These are phyloP conservation scores for Golovinomyces cichoracearum DNA, from an alignment of 2,329 filamentous ascomycete species.

Conservation along the genomic window DNA sequence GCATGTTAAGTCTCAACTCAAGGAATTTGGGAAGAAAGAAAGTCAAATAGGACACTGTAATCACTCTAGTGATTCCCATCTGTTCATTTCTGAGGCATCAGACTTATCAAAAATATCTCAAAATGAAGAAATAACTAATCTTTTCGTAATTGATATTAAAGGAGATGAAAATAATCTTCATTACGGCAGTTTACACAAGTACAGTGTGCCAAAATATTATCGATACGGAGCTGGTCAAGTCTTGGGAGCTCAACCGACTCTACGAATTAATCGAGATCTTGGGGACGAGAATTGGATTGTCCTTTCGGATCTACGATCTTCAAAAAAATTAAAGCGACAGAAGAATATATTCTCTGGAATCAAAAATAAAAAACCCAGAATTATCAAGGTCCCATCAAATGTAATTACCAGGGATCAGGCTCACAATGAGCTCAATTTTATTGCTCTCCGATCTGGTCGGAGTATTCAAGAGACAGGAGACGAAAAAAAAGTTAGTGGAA, in stretches of 20 bases:
- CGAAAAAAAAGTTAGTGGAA: conserved; percentile 16
- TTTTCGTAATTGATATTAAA: conserved; percentile 41
- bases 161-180: conserved; percentile 52
- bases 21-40: not conserved
- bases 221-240: conserved; percentile 43
- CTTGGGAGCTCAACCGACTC: conserved; percentile 33
- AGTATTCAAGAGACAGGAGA: conserved; percentile 10
- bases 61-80: not conserved
- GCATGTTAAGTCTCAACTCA: too few relatives aligned
- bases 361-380: conserved; percentile 17
- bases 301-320: conserved; percentile 17
- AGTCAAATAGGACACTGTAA: not conserved
- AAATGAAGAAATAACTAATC: conserved; percentile 5
- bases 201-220: conserved; percentile 43
- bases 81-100: not conserved
- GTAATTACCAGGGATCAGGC: conserved; percentile 8
- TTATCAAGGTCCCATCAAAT: conserved; percentile 19
- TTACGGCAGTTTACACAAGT: conserved; percentile 50
- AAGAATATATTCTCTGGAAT: conserved; percentile 23
- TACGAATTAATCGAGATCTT: conserved; percentile 38
- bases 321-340: conserved; percentile 13
- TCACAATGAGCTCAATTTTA: conserved; percentile 19
- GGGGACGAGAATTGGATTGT: conserved; percentile 27
- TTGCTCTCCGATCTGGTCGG: conserved; percentile 20
- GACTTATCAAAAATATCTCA: not conserved